Percentiles rank a stretch among this genome's conserved stretches.
Conservation (phyloP, 352 stramenopile species). For the Albugo laibachii region DNA sequence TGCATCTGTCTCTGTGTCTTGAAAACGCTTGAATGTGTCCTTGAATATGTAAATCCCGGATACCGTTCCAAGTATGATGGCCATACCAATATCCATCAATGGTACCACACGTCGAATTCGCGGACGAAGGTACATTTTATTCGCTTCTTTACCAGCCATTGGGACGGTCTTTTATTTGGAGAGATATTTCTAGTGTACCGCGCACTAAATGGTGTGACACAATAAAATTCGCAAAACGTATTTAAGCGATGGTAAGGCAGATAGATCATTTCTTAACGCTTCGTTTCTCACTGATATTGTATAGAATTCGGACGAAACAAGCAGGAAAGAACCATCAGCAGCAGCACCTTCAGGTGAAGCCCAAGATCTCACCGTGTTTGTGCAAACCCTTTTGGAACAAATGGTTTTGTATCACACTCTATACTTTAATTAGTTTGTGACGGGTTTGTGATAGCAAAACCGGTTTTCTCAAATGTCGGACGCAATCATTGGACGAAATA, state of each 20-base stretch:
- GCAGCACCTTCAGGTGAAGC: conserved; percentile 14
- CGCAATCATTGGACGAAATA: conserved; percentile 75
- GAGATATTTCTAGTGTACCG: no score
- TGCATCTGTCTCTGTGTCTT: conserved; percentile 11
- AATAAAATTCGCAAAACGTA: no score
- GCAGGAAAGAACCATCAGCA: conserved; percentile 13
- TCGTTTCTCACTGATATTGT: no score
- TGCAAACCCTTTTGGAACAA: conserved; percentile 54
- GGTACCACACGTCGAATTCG: conserved; percentile 28
- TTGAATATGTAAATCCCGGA: conserved; percentile 64
- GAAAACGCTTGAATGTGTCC: conserved; percentile 32
- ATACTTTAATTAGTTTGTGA: background rate
- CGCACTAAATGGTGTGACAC: no score
- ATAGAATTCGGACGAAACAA: no score
- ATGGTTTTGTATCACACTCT: conserved; percentile 19
- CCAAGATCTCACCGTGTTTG: conserved; percentile 50
- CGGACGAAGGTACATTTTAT: conserved; percentile 23
- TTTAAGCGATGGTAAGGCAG: no score
- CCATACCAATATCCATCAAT: conserved; percentile 35
- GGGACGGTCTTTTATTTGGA: conserved; percentile 2
- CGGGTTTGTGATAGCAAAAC: conserved; percentile 37
- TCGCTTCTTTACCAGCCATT: conserved; percentile 22
- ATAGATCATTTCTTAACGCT: no score
- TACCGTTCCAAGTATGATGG: conserved; percentile 24
- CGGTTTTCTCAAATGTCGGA: conserved; percentile 80